Conservation (phyloP, 148 eudicot species). For the Vaccinium macrocarpon region DNA sequence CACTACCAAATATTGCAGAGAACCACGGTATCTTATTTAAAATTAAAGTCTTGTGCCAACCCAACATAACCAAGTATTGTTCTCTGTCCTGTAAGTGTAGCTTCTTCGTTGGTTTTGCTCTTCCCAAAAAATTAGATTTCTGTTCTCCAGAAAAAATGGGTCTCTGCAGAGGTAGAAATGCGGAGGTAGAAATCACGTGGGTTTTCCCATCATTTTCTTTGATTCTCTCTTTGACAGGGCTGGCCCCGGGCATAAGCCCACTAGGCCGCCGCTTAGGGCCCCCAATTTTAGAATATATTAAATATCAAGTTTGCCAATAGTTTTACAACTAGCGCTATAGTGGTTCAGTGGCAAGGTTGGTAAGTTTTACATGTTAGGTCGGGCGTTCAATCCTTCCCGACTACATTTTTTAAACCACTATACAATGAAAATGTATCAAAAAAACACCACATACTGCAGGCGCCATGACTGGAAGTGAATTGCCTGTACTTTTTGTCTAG, state of each 20-base stretch:
- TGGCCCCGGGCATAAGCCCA: too few species aligned
- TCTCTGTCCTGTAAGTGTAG: neutral
- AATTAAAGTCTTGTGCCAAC: neutral
- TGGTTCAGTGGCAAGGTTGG: too few species aligned
- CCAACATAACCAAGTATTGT: neutral
- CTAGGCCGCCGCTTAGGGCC: too few species aligned
- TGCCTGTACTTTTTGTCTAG: neutral
- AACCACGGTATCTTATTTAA: neutral
- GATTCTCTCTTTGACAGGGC: slow-evolving; percentile 3
- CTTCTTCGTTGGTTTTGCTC: neutral
- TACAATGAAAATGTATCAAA: too few species aligned
- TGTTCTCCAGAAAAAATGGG: neutral
- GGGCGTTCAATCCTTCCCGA: too few species aligned
- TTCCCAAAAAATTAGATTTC: neutral
- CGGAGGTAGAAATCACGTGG: neutral
- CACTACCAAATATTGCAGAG: neutral
- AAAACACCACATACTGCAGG: too few species aligned
- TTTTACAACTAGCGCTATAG: too few species aligned
- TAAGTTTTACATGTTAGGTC: too few species aligned
- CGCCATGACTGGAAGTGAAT: too few species aligned
- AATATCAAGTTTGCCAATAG: too few species aligned
- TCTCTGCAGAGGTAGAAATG: neutral
- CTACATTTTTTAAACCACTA: too few species aligned
- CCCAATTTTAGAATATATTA: too few species aligned
- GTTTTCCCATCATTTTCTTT: neutral